Percentiles rank a stretch among this genome's conserved stretches.
Conservation (phyloP, 2,329 filamentous ascomycete species). For the Grosmannia penicillata region DNA sequence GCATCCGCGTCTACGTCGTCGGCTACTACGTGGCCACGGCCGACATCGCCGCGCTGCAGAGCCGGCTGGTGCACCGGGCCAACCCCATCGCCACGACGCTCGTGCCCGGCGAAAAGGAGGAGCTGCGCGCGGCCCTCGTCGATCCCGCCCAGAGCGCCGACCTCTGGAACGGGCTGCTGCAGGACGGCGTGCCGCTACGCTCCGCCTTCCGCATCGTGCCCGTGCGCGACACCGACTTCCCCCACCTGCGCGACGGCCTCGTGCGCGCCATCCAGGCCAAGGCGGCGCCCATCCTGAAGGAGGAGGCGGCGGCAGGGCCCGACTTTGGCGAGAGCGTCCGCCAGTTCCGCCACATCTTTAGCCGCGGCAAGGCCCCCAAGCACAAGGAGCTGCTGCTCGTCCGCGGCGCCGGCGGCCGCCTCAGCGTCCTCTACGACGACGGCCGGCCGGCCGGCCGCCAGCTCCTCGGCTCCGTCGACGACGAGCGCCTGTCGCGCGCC, state of each 20-base stretch:
- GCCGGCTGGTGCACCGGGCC: conserved; percentile 58
- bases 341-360: conserved; percentile 71
- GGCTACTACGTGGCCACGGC: conserved; percentile 79
- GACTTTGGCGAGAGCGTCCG: conserved; percentile 60
- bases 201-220: conserved; percentile 75
- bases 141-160: conserved; percentile 54
- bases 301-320: conserved; percentile 9
- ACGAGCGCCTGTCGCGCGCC: conserved; percentile 66
- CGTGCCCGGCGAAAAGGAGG: conserved; percentile 66
- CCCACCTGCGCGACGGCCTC: conserved; percentile 81
- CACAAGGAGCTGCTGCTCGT: conserved; percentile 61
- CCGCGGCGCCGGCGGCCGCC: conserved; percentile 47
- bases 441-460: conserved; percentile 29
- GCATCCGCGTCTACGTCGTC: conserved; percentile 87
- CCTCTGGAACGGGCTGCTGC: conserved; percentile 60
- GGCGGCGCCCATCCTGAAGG: conserved; percentile 27
- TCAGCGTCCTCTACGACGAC: conserved; percentile 54
- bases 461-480: conserved; percentile 54
- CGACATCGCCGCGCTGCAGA: conserved; percentile 70
- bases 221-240: conserved; percentile 87
- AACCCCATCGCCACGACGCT: conserved; percentile 69
- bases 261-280: conserved; percentile 70
- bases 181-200: conserved; percentile 47
- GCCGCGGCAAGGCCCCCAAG: conserved; percentile 67
- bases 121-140: conserved; percentile 52